These are phyloP conservation scores for Psilocybe cubensis DNA, from an alignment of 768 basidiomycete species.

Conservation along the genomic window DNA sequence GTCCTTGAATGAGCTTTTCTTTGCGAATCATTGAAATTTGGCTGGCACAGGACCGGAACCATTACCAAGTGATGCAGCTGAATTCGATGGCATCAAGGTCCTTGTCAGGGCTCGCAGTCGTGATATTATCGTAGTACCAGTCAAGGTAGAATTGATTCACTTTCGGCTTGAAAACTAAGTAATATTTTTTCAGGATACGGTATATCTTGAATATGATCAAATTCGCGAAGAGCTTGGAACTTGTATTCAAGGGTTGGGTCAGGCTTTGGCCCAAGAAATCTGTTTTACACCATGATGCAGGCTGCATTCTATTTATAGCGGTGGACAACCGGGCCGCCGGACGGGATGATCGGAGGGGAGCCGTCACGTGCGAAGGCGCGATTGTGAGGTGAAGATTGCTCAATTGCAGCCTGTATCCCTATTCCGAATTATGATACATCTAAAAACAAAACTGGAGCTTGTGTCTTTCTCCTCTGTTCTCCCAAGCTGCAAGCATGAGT, in stretches of 20 bases:
- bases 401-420: background rate
- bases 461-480: background rate
- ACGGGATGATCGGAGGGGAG: background rate
- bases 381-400: background rate
- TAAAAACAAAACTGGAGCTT: background rate
- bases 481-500: background rate
- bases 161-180: background rate
- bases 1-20: background rate
- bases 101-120: constrained; percentile 14
- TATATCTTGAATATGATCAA: constrained; percentile 32
- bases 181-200: constrained; percentile 10
- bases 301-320: too few species aligned
- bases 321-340: background rate
- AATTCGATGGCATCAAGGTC: constrained; percentile 14
- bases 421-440: background rate
- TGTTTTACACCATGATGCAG: constrained; percentile 34
- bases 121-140: constrained; percentile 23
- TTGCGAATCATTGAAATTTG: background rate
- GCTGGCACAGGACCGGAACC: background rate
- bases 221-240: constrained; percentile 36
- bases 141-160: constrained; percentile 23
- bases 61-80: background rate
- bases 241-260: constrained; percentile 50
- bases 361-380: constrained; percentile 13
- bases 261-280: constrained; percentile 43